Base-by-base conservation (phyloP, 176 grass and related monocot genomes). In the Phyllostachys edulis region DNA sequence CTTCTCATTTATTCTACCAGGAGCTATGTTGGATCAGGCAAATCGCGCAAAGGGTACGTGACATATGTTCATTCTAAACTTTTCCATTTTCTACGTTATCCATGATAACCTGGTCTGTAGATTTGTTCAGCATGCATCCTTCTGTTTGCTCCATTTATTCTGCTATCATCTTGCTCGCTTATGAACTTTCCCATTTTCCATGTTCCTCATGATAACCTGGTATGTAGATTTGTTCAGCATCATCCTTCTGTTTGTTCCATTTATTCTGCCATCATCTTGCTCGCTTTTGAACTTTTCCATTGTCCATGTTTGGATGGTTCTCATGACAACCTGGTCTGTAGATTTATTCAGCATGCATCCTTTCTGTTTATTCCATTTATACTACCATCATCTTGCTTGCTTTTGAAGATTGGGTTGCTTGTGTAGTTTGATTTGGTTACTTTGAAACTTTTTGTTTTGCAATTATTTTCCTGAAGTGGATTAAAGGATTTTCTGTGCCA, bases 41-140 rank as follows among this genome's bases (percentile, higher is more conserved):
- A 97, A 97, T 60, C 94, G 92, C 9, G 95, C 95, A 12, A 97
- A 97, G 92, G 95, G 95, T 97, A 91, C 67, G 74, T 84, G 14
- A 67, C 24, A 32, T 36, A 51, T 78, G 69, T 72, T 60, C 27
- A 50, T 61, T 87, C 36, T 15, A 17, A 66, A 60, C 2, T 36
- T 79, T 32, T 29, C 29, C 9, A 55, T 38, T 68, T 77, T 27
- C 45, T 18, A 69, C 68, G 41, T 56, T 46, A 18, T 34, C 5
- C 8, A 44, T 63, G 51, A 32, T 60, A 76, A 26, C 23, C 21
- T 76, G 71, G 2, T 66, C 2, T 55, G 11, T 84, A 9, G 16
- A 52, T 74, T 75, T 60, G 15, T 82, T 42, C 39, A 45, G 37
- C 51, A 60, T 82, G 38, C 6, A 45, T 69, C 9, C 4, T 55